phyloP scores from a whole-genome alignment of 768 basidiomycete genomes.

The Rhizopogon vulgaris region DNA sequence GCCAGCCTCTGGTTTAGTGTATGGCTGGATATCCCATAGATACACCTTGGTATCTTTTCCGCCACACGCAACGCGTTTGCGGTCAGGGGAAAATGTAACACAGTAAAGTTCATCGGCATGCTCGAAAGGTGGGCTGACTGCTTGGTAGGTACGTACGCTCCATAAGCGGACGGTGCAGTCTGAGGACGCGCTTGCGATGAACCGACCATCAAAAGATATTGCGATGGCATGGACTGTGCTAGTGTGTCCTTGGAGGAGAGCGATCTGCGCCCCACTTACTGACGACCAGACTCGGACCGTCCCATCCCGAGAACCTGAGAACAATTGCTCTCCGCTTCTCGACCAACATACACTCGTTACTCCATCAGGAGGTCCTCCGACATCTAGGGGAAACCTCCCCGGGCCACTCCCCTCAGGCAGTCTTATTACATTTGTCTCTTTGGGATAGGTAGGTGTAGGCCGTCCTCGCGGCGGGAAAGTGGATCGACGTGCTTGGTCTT shows the following conservation, averaged over 20 bases:
- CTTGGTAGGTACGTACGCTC: constrained; percentile 15
- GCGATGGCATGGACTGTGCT: constrained; percentile 21
- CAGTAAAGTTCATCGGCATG: constrained; percentile 23
- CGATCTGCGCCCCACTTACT: constrained; percentile 8
- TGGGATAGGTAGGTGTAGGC: neutral
- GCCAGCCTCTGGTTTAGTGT: constrained; percentile 21
- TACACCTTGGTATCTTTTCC: constrained; percentile 22
- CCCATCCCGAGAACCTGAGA: constrained; percentile 26
- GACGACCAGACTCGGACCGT: constrained; percentile 27
- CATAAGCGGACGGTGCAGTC: constrained; percentile 26
- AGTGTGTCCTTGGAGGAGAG: constrained; percentile 15
- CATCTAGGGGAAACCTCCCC: constrained; percentile 90
- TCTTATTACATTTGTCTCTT: constrained; percentile 23
- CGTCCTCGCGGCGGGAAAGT: neutral
- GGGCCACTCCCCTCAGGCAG: constrained; percentile 95
- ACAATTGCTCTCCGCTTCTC: constrained; percentile 14
- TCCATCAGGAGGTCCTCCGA: neutral
- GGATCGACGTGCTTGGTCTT: neutral
- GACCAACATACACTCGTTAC: constrained; percentile 2
- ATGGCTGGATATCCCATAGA: constrained; percentile 23
- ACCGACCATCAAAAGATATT: constrained; percentile 23
- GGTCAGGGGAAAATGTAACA: constrained; percentile 24
- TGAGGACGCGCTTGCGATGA: constrained; percentile 26
- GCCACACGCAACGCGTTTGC: constrained; percentile 23
- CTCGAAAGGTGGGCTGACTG: constrained; percentile 15